A percentile compares a stretch with the other conserved stretches of the same genome.
These are phyloP conservation scores for Pythium brachiatum DNA, from an alignment of 352 stramenopile species.

Conservation along the genomic window DNA sequence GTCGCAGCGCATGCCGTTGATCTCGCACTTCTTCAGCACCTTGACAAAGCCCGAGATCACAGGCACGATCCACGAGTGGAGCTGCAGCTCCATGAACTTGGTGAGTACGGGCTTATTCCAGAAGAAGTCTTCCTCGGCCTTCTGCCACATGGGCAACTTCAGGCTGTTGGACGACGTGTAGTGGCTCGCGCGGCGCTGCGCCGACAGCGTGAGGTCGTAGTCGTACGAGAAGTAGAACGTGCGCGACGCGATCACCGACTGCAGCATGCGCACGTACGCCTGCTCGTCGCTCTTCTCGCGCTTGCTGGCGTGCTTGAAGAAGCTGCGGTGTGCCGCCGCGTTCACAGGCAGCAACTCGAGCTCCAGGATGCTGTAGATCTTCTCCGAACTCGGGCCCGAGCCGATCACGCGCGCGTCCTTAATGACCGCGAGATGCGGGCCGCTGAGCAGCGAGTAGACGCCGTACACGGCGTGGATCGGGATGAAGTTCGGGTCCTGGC, in stretches of 20 bases:
- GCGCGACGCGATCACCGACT: constrained; percentile 39
- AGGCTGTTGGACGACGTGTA: constrained; percentile 26
- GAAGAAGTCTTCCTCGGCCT: constrained; percentile 89
- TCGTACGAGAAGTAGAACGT: constrained; percentile 77
- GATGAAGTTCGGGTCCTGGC: constrained; percentile 30
- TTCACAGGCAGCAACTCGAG: constrained; percentile 53
- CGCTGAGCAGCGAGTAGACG: constrained; percentile 60
- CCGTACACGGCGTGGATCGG: constrained; percentile 60
- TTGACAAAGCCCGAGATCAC: constrained; percentile 74
- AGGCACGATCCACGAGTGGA: constrained; percentile 63
- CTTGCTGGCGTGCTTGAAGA: constrained; percentile 49
- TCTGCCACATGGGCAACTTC: constrained; percentile 44
- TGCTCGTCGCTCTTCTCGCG: constrained; percentile 57
- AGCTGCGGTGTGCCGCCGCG: constrained; percentile 42
- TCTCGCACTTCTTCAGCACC: constrained; percentile 62
- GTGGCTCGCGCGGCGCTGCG: constrained; percentile 39
- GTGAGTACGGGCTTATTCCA: constrained; percentile 86
- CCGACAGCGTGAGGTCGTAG: constrained; percentile 62
- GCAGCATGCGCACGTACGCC: constrained; percentile 58
- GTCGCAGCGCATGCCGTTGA: constrained; percentile 53
- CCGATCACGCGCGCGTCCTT: constrained; percentile 58
- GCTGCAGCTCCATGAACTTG: constrained; percentile 45
- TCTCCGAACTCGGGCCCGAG: constrained; percentile 51
- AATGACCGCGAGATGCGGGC: constrained; percentile 53
- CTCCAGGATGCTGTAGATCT: constrained; percentile 58